Evolutionary conservation across 2,329 filamentous ascomycete species (phyloP), one percentile per base, ranked within the genome.

Genomic region (Exophiala phaeomuriformis): DNA sequence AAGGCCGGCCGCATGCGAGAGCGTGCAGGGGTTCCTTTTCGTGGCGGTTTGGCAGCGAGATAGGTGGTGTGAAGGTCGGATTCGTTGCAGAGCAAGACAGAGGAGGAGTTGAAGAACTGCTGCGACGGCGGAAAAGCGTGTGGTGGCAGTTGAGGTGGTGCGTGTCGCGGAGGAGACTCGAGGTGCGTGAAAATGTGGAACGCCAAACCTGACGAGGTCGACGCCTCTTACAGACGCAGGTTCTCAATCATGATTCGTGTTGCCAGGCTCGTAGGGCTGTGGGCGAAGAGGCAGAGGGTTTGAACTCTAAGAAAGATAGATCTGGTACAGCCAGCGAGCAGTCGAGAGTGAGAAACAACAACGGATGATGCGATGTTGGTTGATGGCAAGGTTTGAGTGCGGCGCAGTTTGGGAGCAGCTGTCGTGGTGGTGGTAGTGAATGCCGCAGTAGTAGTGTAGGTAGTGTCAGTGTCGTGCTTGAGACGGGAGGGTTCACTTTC

Each of bases 141-240:
- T 43, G 43, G 40, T 41, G 49, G 50, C 48, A 19, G 19, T 19
- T 19, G 19, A 19, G 19, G 19, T 19, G 19, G 19, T 19, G 19
- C 19, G 19, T 41, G 51, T 47, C 43, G 49, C 47, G n/a, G 46
- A 46, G 47, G 47, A 49, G 47, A 35, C 33, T 55, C 53, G 49
- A 51, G 44, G 52, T 49, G 53, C 43, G 44, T 35, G 30, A 53
- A 57, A 59, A 55, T 47, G 55, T 58, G 55, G 55, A 51, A 55
- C 52, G 45, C 46, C 50, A 48, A 47, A 58, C 55, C 44, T 46
- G 47, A 51, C 52, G 46, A 42, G 48, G 42, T 12, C 47, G 44
- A 52, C 33, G 48, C 55, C 55, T 55, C 50, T 19, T 44, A 49
- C 39, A 43, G 47, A 32, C 42, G 46, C 45, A 51, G 43, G 37